phyloP scores from a whole-genome alignment of 2,329 filamentous ascomycete genomes.

The Emmonsia crescens region DNA sequence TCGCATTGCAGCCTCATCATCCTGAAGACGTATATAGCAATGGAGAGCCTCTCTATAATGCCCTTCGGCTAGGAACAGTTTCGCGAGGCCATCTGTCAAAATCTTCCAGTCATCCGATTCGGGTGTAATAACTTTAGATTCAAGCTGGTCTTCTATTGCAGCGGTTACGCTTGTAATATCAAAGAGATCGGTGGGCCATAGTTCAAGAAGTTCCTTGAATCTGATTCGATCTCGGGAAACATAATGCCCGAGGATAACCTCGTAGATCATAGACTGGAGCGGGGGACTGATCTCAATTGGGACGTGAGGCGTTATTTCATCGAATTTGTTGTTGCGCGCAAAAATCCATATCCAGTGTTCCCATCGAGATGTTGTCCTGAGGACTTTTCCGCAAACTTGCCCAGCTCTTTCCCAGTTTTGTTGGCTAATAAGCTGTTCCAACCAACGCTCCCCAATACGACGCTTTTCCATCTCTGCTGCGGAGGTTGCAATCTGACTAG shows the following conservation, averaged over 20 bases:
- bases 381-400: slow-evolving; percentile 67
- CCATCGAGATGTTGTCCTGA: slow-evolving; percentile 72
- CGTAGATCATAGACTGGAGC: slow-evolving; percentile 72
- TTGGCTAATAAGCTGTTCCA: slow-evolving; percentile 68
- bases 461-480: slow-evolving; percentile 77
- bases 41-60: slow-evolving; percentile 73
- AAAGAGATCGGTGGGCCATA: slow-evolving; percentile 77
- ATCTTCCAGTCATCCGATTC: slow-evolving; percentile 82
- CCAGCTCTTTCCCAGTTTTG: slow-evolving; percentile 70
- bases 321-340: slow-evolving; percentile 71
- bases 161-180: slow-evolving; percentile 65
- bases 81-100: slow-evolving; percentile 76
- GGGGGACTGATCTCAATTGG: slow-evolving; percentile 70
- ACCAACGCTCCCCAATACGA: slow-evolving; percentile 84
- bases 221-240: slow-evolving; percentile 63
- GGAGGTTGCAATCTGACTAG: slow-evolving; percentile 37
- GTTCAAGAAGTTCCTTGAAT: slow-evolving; percentile 68
- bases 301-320: slow-evolving; percentile 79
- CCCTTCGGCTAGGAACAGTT: slow-evolving; percentile 70
- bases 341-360: slow-evolving; percentile 95
- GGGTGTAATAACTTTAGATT: slow-evolving; percentile 61
- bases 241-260: slow-evolving; percentile 81
- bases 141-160: slow-evolving; percentile 71
- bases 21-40: slow-evolving; percentile 82
- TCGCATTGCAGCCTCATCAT: slow-evolving; percentile 78